Percentiles rank a stretch among this genome's conserved stretches.
phyloP scores from a whole-genome alignment of 495 filamentous ascomycete species.

The Chaetomium cochliodes region DNA sequence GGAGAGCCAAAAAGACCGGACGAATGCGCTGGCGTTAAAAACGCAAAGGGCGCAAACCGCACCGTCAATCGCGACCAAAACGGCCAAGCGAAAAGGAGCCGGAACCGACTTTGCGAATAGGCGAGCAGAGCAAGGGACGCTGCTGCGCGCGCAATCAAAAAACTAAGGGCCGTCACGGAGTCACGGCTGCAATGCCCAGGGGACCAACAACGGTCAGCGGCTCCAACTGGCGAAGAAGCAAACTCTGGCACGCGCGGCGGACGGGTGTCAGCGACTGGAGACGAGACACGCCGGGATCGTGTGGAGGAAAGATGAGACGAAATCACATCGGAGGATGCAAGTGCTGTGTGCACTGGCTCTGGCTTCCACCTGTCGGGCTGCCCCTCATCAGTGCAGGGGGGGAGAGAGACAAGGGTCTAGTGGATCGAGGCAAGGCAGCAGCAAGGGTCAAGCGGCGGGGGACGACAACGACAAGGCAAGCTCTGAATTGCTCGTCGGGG shows the following conservation, averaged over 20 bases:
- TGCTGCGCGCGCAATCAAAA: conserved; percentile 7
- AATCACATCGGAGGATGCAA: conserved; percentile 22
- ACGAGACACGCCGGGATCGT: neutral
- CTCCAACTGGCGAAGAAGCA: conserved; percentile 13
- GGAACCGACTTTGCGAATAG: neutral
- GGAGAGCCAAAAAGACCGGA: neutral
- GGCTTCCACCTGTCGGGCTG: conserved; percentile 6
- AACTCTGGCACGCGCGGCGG: conserved; percentile 11
- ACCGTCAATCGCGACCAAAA: conserved; percentile 12
- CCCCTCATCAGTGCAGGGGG: conserved; percentile 13
- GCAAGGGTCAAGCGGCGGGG: neutral
- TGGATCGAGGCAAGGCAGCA: conserved; percentile 11
- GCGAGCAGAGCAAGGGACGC: neutral
- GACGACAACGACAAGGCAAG: neutral
- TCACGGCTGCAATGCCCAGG: conserved; percentile 6
- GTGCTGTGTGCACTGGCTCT: conserved; percentile 5
- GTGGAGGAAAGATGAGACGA: conserved; percentile 25
- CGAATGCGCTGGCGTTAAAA: neutral
- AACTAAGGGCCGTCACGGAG: neutral
- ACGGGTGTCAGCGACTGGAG: conserved; percentile 11
- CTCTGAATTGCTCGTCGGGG: neutral
- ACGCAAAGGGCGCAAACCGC: conserved; percentile 12
- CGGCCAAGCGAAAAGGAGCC: conserved; percentile 13
- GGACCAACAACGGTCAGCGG: neutral
- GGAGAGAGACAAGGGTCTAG: neutral